phyloP scores from a whole-genome alignment of 2,329 filamentous ascomycete genomes.

The Curvularia spicifera region DNA sequence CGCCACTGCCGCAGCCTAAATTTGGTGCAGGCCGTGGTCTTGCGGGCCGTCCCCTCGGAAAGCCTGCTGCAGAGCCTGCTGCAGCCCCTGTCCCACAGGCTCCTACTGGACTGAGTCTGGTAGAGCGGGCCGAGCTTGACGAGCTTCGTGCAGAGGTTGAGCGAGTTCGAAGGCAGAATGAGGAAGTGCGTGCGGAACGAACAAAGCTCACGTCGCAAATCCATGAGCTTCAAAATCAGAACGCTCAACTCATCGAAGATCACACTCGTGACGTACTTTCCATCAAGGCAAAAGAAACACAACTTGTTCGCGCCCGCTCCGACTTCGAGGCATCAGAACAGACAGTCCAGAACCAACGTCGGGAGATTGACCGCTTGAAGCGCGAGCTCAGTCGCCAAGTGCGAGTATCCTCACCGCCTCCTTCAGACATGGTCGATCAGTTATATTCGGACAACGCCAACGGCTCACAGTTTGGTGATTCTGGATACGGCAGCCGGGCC shows the following conservation, averaged over 20 bases:
- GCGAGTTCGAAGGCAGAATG: conserved; percentile 72
- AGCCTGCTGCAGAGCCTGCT: conserved; percentile 75
- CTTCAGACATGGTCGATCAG: conserved; percentile 49
- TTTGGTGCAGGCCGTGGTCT: conserved; percentile 74
- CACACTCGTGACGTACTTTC: conserved; percentile 94
- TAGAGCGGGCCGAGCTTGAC: conserved; percentile 92
- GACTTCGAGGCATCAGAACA: conserved; percentile 90
- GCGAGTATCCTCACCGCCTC: conserved; percentile 63
- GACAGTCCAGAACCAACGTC: conserved; percentile 79
- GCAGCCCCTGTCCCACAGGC: conserved; percentile 54
- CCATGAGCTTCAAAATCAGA: conserved; percentile 94
- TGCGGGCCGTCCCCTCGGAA: conserved; percentile 82
- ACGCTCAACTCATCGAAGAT: conserved; percentile 94
- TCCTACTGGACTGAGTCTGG: conserved; percentile 70
- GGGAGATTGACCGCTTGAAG: conserved; percentile 93
- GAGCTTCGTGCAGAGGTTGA: conserved; percentile 87
- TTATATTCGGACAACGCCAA: conserved; percentile 62
- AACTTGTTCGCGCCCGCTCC: conserved; percentile 87
- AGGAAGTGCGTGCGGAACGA: conserved; percentile 83
- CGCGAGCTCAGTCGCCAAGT: conserved; percentile 71
- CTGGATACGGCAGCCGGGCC: conserved; percentile 50
- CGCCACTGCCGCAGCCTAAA: conserved; percentile 60
- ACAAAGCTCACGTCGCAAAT: conserved; percentile 84
- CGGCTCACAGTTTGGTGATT: conserved; percentile 46
- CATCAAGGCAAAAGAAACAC: conserved; percentile 98